A percentile compares a stretch with the other conserved stretches of the same genome.
These are phyloP conservation scores for Penstemon davidsonii DNA, from an alignment of 257 asterid species.

Conservation along the genomic window DNA sequence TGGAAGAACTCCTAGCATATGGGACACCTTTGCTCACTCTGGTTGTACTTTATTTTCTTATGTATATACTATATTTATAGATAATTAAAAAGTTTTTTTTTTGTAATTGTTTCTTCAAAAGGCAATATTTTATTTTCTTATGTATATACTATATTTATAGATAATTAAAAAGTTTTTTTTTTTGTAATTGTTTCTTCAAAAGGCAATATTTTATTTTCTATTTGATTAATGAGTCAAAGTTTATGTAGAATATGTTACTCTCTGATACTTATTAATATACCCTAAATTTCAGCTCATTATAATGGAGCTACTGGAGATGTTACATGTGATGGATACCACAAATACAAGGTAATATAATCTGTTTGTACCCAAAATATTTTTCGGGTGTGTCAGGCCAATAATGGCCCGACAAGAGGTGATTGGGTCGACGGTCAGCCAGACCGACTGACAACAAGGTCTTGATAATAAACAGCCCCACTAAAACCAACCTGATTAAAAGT, in stretches of 20 bases:
- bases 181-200: background rate
- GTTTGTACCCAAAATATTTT: too few relatives aligned
- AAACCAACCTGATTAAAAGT: too few relatives aligned
- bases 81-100: background rate
- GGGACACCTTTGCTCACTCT: conserved; percentile 45
- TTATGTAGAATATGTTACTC: too few relatives aligned
- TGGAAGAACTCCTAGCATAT: conserved; percentile 57
- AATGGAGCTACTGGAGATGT: conserved; percentile 43
- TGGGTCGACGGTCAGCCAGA: too few relatives aligned
- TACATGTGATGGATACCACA: conserved; percentile 52
- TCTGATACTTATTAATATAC: background rate
- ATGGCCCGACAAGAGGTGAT: too few relatives aligned
- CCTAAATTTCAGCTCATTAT: conserved; percentile 26
- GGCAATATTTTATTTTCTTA: background rate
- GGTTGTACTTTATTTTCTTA: conserved; percentile 19
- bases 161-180: background rate
- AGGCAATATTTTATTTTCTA: too few relatives aligned
- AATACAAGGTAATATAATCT: conserved; percentile 37
- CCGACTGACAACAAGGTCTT: too few relatives aligned
- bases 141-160: too few relatives aligned
- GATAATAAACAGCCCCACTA: too few relatives aligned
- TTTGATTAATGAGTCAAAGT: too few relatives aligned
- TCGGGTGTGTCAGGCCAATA: too few relatives aligned
- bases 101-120: background rate
- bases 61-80: too few relatives aligned